A percentile compares a stretch with the other conserved stretches of the same genome.
These are phyloP conservation scores for Tricholoma matsutake DNA, from an alignment of 768 basidiomycete genomes.

Conservation along the genomic window DNA sequence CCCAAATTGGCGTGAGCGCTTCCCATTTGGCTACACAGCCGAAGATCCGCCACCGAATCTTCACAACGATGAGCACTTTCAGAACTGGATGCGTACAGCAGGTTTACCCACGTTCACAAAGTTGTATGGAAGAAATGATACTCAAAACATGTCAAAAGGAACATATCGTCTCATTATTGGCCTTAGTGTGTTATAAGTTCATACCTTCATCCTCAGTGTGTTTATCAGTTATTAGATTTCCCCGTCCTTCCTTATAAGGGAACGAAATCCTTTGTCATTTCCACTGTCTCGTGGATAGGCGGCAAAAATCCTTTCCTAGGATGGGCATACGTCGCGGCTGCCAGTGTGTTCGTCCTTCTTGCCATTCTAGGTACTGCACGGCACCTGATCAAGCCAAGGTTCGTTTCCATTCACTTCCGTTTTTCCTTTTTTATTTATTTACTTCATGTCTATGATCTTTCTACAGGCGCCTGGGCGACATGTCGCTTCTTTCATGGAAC, in stretches of 20 bases:
- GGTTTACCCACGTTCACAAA: conserved; percentile 97
- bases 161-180: conserved; percentile 72
- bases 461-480: conserved; percentile 76
- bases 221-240: conserved; percentile 60
- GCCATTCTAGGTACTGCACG: conserved; percentile 87
- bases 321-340: conserved; percentile 94
- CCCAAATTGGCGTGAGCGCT: conserved; percentile 83
- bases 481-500: conserved; percentile 86
- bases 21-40: conserved; percentile 69
- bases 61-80: conserved; percentile 83
- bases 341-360: conserved; percentile 82
- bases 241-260: conserved; percentile 89
- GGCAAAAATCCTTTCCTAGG: conserved; percentile 98
- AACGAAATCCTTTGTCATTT: conserved; percentile 95
- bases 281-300: conserved; percentile 97
- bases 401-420: conserved; percentile 14
- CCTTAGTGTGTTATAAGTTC: conserved; percentile 61
- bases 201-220: conserved; percentile 9
- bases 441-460: conserved; percentile 1
- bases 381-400: conserved; percentile 93
- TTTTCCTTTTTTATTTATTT: conserved; percentile 1
- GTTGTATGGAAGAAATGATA: conserved; percentile 89
- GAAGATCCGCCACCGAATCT: conserved; percentile 71
- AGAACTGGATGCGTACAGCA: conserved; percentile 99
- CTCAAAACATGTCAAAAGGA: conserved; percentile 65